A percentile compares a stretch with the other conserved stretches of the same genome.
These are phyloP conservation scores for Saksenaea oblongispora DNA, from an alignment of 371 early-diverging fungal genomes.

Conservation along the genomic window DNA sequence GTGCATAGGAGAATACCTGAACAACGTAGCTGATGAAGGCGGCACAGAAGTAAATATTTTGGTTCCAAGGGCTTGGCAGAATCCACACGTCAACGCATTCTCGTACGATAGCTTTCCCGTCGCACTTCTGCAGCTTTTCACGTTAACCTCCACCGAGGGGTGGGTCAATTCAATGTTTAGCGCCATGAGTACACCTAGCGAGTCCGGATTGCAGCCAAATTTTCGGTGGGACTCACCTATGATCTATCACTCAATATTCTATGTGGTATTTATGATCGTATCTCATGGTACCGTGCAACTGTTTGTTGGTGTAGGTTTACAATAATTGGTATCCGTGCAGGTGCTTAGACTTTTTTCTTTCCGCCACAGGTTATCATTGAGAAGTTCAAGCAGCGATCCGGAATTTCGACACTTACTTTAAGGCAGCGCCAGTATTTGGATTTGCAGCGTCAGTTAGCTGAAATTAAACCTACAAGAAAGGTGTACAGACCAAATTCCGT, in stretches of 20 bases:
- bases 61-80: conserved; percentile 54
- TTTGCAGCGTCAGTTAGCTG: conserved; percentile 53
- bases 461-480: conserved; percentile 57
- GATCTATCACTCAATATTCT: conserved; percentile 58
- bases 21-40: conserved; percentile 36
- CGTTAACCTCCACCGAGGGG: conserved; percentile 62
- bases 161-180: conserved; percentile 56
- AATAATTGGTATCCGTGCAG: background rate
- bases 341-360: background rate
- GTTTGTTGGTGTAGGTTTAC: conserved; percentile 56
- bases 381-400: conserved; percentile 61
- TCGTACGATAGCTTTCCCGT: conserved; percentile 52
- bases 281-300: conserved; percentile 61
- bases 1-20: conserved; percentile 54
- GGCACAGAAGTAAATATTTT: conserved; percentile 29
- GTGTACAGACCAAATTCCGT: conserved; percentile 42
- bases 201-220: conserved; percentile 48
- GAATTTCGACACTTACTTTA: conserved; percentile 57
- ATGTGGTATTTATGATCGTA: conserved; percentile 58
- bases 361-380: conserved; percentile 60
- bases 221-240: conserved; percentile 45
- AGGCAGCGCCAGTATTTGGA: conserved; percentile 59
- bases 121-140: conserved; percentile 51
- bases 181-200: conserved; percentile 54
- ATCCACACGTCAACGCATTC: conserved; percentile 50